Evolutionary conservation across 2,329 filamentous ascomycete genomes (phyloP), one percentile per base, ranked within the genome.

Genomic region (Aspergillus neotritici): DNA sequence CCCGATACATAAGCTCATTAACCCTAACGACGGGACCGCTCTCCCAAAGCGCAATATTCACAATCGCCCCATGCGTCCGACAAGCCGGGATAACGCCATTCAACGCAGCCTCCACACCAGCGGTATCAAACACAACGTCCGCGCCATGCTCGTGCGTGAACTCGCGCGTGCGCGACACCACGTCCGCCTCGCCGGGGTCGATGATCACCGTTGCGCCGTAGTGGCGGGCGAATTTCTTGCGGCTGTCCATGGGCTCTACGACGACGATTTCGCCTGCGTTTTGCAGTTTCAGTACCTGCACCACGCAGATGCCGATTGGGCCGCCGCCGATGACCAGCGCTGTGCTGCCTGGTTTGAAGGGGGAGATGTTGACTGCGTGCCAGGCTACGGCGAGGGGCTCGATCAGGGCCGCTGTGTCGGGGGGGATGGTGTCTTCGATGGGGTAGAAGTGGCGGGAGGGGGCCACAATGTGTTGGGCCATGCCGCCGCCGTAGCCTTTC

Each of bases 1-100:
- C 77, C 3, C 68, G 68, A 36, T 74, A 71, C 0, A 79, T 68
- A 11, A 80, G 53, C 56, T 72, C 69, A 50, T 77, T 76, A 1
- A 74, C 72, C 48, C 77, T 67, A 45, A 83, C 73, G 0, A 68
- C 68, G 4, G 79, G 69, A 28, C 68, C 69, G 44, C 72, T 75
- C 49, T 80, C 78, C 79, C 78, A 83, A 4, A 83, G 75, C 0
- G 80, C 79, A 5, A 84, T 72, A 47, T 83, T 82, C 3, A 82
- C 71, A 0, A 83, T 68, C 0, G 76, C 78, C 0, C 79, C 80
- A 29, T 74, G 67, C 0, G 72, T 69, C 41, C 72, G 67, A 4
- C 82, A 73, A 0, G 73, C 70, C 12, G 69, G 61, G 40, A 72
- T 75, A 52, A 62, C 78, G 52, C 49, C 56, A 46, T 69, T 64